Base-by-base conservation (phyloP, 2,329 filamentous ascomycete genomes). In the Onygena corvina region DNA sequence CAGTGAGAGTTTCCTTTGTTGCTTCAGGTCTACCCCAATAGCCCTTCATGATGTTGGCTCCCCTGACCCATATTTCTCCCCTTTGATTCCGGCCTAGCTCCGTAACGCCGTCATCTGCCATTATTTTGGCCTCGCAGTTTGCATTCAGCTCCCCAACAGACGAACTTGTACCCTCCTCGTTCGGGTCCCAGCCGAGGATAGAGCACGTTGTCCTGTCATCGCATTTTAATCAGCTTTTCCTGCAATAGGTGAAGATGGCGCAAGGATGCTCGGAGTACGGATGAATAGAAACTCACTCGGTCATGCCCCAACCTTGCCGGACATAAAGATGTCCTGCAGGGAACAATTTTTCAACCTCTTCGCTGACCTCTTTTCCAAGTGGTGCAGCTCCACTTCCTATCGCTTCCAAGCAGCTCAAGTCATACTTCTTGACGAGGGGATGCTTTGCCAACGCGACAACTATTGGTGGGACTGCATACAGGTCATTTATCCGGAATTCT, bases 281-380 rank as follows among this genome's bases (percentile, higher is more conserved):
- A n/a, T n/a, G n/a, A n/a, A n/a, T n/a, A n/a, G n/a, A n/a, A 50
- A 45, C 68, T 62, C 59, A 71, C 66, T 92, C 86, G 1, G 86
- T 92, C 86, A 93, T 90, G 3, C 87, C 87, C 83, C 85, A 93
- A 3, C 85, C 86, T 64, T 90, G 86, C 60, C 74, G 76, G 23
- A 81, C 60, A 56, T 75, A 74, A 20, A 79, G 64, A 18, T 64
- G 59, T 11, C 71, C 67, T 1, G 55, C 60, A 1, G 68, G 64
- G 71, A 79, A 80, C 50, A 80, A 59, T 51, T 68, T 72, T 60
- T 83, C 74, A 7, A 79, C 74, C 55, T 82, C 78, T 8, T 71
- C 69, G 49, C 69, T 71, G 2, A 79, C 68, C 53, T 83, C 77
- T n/a, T 60, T 60, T 9, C 71, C 68, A 5, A 86, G 66, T 1